Evolutionary conservation across 441 rosid species (phyloP).

Genomic region (Metrosideros polymorpha): DNA sequence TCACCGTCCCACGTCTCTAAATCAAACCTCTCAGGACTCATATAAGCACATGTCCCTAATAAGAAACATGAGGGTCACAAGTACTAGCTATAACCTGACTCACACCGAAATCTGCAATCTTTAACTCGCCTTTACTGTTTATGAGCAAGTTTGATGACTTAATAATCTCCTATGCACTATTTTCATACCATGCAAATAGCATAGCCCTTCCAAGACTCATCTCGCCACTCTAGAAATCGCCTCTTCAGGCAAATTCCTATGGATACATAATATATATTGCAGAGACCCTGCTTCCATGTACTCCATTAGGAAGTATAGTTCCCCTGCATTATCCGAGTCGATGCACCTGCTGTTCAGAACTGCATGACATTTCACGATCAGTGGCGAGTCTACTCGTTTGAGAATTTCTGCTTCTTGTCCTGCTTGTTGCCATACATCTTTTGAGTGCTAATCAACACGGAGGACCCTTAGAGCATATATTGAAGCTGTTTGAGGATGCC

Average conservation of each 20-base stretch:
- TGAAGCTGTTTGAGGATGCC: slow-evolving; percentile 18
- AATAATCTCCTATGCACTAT: slow-evolving; percentile 26
- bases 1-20: slow-evolving; percentile 32
- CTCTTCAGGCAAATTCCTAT: slow-evolving; percentile 18
- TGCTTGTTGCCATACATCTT: slow-evolving; percentile 15
- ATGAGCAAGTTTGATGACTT: slow-evolving; percentile 28
- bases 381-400: slow-evolving; percentile 34
- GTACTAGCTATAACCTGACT: slow-evolving; percentile 16
- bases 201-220: slow-evolving; percentile 18
- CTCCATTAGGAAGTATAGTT: slow-evolving; percentile 55
- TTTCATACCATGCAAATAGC: slow-evolving; percentile 16
- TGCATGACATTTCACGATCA: slow-evolving; percentile 37
- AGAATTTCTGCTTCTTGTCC: slow-evolving; percentile 44
- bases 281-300: slow-evolving; percentile 57
- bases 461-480: slow-evolving; percentile 43
- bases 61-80: background rate
- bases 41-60: slow-evolving; percentile 41
- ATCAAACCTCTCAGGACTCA: slow-evolving; percentile 53
- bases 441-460: slow-evolving; percentile 18
- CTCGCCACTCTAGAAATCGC: slow-evolving; percentile 24
- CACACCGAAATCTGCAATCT: slow-evolving; percentile 37
- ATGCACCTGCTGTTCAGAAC: slow-evolving; percentile 11
- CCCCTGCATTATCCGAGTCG: background rate
- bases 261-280: slow-evolving; percentile 16
- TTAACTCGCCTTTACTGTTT: slow-evolving; percentile 15